phyloP scores from a whole-genome alignment of 257 asterid genomes.

The Eustoma russellianum region DNA sequence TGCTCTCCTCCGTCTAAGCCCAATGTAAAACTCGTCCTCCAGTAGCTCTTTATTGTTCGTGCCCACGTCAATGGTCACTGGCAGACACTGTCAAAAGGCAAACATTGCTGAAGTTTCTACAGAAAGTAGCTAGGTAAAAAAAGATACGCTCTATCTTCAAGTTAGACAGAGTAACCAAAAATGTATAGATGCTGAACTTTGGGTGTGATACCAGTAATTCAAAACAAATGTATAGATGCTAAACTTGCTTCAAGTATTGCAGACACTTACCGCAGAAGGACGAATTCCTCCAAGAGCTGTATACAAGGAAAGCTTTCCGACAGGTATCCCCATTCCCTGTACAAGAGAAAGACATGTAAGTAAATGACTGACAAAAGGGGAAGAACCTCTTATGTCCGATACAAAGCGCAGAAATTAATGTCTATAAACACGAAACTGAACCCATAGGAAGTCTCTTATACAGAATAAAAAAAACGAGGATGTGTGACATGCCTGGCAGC shows the following conservation, averaged over 20 bases:
- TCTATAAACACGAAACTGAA: neutral
- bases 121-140: too few species aligned
- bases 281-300: slow-evolving; percentile 95
- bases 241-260: neutral
- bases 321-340: slow-evolving; percentile 99
- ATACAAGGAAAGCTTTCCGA: slow-evolving; percentile 82
- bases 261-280: slow-evolving; percentile 58
- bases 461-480: neutral
- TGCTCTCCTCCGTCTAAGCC: slow-evolving; percentile 85
- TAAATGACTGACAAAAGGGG: slow-evolving; percentile 1
- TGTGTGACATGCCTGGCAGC: slow-evolving; percentile 69
- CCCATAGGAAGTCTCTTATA: neutral
- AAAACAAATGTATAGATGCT: neutral
- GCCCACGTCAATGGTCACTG: slow-evolving; percentile 90
- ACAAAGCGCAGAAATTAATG: neutral
- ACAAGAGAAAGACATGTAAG: slow-evolving; percentile 15
- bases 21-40: slow-evolving; percentile 86
- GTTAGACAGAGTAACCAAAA: too few species aligned
- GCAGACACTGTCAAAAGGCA: slow-evolving; percentile 55
- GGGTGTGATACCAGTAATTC: neutral
- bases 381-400: neutral
- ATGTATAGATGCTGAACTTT: too few species aligned
- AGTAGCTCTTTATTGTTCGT: slow-evolving; percentile 74
- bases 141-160: too few species aligned
- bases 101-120: neutral